A percentile compares a stretch with the other conserved stretches of the same genome.
Evolutionary conservation across 208 protist genomes (phyloP).

Genomic region (Leishmania amazonensis): DNA sequence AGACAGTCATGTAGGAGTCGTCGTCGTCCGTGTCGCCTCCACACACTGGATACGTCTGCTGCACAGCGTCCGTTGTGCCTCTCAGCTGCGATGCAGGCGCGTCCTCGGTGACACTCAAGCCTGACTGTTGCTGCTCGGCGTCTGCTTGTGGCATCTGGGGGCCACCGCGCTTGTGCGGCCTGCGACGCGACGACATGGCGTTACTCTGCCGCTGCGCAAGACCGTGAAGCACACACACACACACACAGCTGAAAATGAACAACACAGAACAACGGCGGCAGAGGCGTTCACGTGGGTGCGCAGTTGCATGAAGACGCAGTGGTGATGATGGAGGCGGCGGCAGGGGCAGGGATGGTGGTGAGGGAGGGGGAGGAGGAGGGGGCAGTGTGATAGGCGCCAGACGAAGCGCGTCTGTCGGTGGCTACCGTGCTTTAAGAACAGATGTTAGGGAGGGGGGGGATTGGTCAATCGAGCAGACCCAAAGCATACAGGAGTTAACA

Average conservation of each 20-base stretch:
- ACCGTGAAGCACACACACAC: not conserved
- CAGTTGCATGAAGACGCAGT: not conserved
- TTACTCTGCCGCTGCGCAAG: not conserved
- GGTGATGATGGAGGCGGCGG: not conserved
- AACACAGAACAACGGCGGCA: constrained; percentile 2
- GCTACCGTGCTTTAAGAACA: not conserved
- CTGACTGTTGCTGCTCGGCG: not conserved
- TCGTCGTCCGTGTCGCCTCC: not conserved
- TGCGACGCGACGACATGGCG: not conserved
- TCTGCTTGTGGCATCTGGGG: not conserved
- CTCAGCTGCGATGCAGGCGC: too few species aligned
- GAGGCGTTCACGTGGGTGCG: not conserved
- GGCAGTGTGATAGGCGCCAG: not conserved
- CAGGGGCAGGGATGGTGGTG: not conserved
- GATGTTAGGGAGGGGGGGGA: not conserved
- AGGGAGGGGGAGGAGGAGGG: not conserved
- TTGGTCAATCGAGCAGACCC: not conserved
- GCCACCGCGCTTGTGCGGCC: not conserved
- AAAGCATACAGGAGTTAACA: too few species aligned
- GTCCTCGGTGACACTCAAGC: not conserved
- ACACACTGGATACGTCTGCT: not conserved
- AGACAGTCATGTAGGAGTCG: constrained; percentile 4
- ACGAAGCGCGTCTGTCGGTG: not conserved
- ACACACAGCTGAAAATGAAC: not conserved
- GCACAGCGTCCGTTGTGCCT: not conserved